Conservation (phyloP, 805 yeast species). For the Kluyveromyces wickerhamii region DNA sequence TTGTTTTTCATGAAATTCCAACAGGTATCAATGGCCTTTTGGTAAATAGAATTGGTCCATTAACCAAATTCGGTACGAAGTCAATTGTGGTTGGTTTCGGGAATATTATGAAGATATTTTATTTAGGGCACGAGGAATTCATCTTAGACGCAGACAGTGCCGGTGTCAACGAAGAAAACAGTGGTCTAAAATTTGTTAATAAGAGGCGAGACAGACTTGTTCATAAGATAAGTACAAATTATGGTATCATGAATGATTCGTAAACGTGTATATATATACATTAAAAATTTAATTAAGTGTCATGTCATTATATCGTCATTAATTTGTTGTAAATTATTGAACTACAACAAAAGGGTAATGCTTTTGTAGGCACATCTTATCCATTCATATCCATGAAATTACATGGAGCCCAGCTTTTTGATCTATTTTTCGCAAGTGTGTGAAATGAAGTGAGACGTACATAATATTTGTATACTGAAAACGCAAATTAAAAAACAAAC, state of each 20-base stretch:
- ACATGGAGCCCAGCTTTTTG: no score
- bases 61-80: conserved; percentile 67
- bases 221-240: conserved; percentile 13
- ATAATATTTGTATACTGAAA: no score
- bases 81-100: conserved; percentile 72
- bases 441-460: no score
- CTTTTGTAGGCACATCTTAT: no score
- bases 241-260: conserved; percentile 4
- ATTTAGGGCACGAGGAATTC: conserved; percentile 67
- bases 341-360: no score
- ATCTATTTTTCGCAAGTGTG: no score
- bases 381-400: no score
- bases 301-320: no score
- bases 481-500: no score
- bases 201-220: conserved; percentile 36
- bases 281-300: no score
- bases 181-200: conserved; percentile 45
- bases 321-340: no score
- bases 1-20: conserved; percentile 53
- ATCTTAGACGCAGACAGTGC: conserved; percentile 50
- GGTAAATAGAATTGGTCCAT: conserved; percentile 51
- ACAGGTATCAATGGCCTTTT: conserved; percentile 39
- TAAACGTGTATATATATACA: no score
- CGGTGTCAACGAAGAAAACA: conserved; percentile 33
- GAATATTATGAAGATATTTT: conserved; percentile 60